These are phyloP conservation scores for Globisporangium irregulare DNA, from an alignment of 352 stramenopile species.

Conservation along the genomic window DNA sequence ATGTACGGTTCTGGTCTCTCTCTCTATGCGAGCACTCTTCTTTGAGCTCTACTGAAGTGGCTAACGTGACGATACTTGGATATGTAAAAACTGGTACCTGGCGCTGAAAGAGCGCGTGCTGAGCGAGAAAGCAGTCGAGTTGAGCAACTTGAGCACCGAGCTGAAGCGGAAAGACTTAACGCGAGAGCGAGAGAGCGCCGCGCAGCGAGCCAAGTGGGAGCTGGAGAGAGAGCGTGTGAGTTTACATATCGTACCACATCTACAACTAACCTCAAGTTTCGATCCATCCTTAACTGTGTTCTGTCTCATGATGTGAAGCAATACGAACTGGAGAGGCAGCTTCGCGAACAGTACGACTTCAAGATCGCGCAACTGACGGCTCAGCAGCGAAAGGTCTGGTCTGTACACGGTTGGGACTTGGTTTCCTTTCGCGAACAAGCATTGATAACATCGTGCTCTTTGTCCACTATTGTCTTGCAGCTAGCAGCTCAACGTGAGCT, in stretches of 20 bases:
- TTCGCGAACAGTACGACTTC: not conserved
- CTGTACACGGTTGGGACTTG: too few species aligned
- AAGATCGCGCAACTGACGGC: not conserved
- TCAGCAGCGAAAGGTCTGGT: constrained; percentile 4
- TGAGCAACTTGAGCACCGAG: constrained; percentile 21
- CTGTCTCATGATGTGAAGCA: not conserved
- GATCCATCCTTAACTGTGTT: too few species aligned
- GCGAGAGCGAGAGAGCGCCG: not conserved
- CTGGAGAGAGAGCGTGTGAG: constrained; percentile 12
- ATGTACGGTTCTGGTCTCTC: constrained; percentile 20
- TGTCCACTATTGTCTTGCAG: not conserved
- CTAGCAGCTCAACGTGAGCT: not conserved
- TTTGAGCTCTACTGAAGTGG: too few species aligned
- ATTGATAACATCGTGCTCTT: too few species aligned
- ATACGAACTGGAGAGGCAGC: constrained; percentile 6
- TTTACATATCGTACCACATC: not conserved
- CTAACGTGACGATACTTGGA: too few species aligned
- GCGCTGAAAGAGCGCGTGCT: constrained; percentile 43
- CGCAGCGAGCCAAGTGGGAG: constrained; percentile 12
- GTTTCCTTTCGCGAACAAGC: too few species aligned
- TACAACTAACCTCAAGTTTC: not conserved
- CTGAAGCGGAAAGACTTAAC: constrained; percentile 14
- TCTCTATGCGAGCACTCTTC: too few species aligned
- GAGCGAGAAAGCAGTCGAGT: constrained; percentile 35
- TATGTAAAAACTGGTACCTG: constrained; percentile 18